Evolutionary conservation across 768 basidiomycete species (phyloP), one percentile per base, ranked within the genome.

Genomic region (Collybia mongolica): DNA sequence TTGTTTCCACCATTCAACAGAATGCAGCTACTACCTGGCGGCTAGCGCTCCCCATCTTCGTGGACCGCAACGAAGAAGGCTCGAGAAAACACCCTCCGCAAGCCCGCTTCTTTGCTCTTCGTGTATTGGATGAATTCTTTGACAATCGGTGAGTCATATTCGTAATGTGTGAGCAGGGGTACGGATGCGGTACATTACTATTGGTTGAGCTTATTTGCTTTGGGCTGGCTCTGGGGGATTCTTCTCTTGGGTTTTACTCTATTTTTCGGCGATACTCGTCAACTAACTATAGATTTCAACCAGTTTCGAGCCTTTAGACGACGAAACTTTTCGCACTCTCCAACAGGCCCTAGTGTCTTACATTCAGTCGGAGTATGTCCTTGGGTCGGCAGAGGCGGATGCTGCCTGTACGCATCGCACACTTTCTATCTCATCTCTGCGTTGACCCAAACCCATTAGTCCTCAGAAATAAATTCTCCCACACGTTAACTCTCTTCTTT

Each of bases 391-490:
- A 39, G 95, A 98, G 72, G 80, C 82, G 19, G 83, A 79, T 55
- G 83, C 90, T 44, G 64, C 86, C 44, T 97, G 94, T 94, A 64
- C 70, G 94, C 77, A 12, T 39, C 38, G 45, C 56, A 49, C 12
- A 35, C 49, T 6, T 40, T 18, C 56, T 46, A 11, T 36, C 50
- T 28, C 23, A 44, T 39, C 43, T 48, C 9, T 44, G 37, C 40
- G 38, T 57, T 49, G 61, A 55, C 46, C 37, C 53, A 46, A 46
- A 36, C 26, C 45, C 20, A 39, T 28, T 54, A 95, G 93, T 90
- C 70, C 71, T 98, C 48, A 86, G 95, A 64, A 98, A 98, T 76
- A 97, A 97, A 68, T 92, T 93, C 72, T 90, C 90, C 22, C 91
- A 93, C 72, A 91, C 91, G 32, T 75, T 94, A 52, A 89, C 91